phyloP scores from a whole-genome alignment of 1,284 basidiomycete species.

The Cryptococcus sp. region DNA sequence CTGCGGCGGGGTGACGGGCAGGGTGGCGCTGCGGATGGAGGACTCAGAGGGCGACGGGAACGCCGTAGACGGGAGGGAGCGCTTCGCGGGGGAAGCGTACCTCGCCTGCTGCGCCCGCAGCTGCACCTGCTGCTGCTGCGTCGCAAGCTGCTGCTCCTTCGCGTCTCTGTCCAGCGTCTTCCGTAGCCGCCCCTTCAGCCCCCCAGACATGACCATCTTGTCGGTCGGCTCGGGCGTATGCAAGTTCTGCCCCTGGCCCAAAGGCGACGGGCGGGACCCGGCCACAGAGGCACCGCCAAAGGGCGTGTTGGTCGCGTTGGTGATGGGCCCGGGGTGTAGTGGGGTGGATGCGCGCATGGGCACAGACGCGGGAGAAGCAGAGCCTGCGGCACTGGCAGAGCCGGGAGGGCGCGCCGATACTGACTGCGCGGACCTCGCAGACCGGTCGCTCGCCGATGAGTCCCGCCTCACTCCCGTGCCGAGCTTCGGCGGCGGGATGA shows the following conservation, averaged over 20 bases:
- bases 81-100: constrained; percentile 16
- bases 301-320: constrained; percentile 31
- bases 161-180: constrained; percentile 57
- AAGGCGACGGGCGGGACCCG: constrained; percentile 30
- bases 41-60: constrained; percentile 33
- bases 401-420: too few relatives aligned
- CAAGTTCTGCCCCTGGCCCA: constrained; percentile 24
- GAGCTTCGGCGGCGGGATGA: constrained; percentile 6
- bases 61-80: constrained; percentile 12
- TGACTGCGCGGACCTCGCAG: neutral
- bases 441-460: constrained; percentile 12
- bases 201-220: constrained; percentile 55
- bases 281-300: neutral
- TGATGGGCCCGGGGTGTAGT: constrained; percentile 37
- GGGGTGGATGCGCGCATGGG: constrained; percentile 13
- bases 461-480: constrained; percentile 5
- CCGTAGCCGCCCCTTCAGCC: constrained; percentile 71
- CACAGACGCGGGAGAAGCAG: constrained; percentile 1
- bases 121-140: constrained; percentile 1
- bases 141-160: constrained; percentile 20
- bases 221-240: constrained; percentile 43
- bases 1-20: constrained; percentile 33
- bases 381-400: neutral
- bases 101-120: constrained; percentile 25
- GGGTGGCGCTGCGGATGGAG: constrained; percentile 27